Evolutionary conservation across 805 yeast genomes (phyloP), one percentile per base, ranked within the genome.

Genomic region (Myxozyma neotropica): DNA sequence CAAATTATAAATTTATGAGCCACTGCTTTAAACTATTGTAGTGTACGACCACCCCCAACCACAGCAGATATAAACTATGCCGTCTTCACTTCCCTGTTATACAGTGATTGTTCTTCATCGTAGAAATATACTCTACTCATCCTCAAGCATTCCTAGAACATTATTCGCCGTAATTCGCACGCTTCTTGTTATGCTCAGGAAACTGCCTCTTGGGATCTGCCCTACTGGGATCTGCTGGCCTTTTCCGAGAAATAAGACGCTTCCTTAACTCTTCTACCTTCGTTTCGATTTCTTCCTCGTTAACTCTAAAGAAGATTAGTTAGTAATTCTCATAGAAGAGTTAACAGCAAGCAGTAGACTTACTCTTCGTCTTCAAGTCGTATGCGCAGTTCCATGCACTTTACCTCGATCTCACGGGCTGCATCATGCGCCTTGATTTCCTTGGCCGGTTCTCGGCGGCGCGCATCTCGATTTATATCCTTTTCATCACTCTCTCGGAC

Each of bases 361-460:
- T 40, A 62, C 66, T 59, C 67, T 12, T 63, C 57, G 17, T 67
- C 69, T 33, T 68, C 71, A 5, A 68, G 60, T 39, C 46, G 19
- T n/a, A 65, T 69, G 7, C 67, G 53, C 21, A 68, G 33, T 45
- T 67, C 68, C 51, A 69, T 45, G 39, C 71, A 67, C 48, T 61
- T 54, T n/a, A 68, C 63, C 43, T 66, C 68, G 10, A 66, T 46
- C 49, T 57, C 29, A n/a, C 69, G 58, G 35, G 62, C 58, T 31
- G 26, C 24, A 26, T 66, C 69, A 42, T 66, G 67, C 13, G 55
- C 57, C 21, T 21, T 39, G 10, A 64, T 56, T 35, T 59, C 67
- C 36, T 45, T 50, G 21, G 55, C 59, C n/a, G 59, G 47, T 27
- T 45, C 46, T 42, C 54, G 48, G 24, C 53, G 49, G 31, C 51